Conservation (phyloP, 352 stramenopile species). For the Phytophthora palmivora region DNA sequence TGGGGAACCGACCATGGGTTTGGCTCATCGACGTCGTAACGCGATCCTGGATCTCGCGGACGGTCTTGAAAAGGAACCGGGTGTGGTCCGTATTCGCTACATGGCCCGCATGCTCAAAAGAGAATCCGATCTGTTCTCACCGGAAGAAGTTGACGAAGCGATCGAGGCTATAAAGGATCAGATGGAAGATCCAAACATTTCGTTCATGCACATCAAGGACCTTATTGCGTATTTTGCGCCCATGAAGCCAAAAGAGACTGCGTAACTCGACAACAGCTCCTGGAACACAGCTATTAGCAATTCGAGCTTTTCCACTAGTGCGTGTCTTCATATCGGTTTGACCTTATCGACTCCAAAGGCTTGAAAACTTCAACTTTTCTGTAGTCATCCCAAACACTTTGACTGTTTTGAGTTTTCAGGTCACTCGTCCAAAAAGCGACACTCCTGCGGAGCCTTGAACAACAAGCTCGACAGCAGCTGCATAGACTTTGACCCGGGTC, state of each 20-base stretch:
- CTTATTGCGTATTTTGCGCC: constrained; percentile 58
- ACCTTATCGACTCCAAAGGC: neutral
- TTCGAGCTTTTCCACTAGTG: neutral
- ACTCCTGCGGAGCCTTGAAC: constrained; percentile 15
- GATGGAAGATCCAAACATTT: constrained; percentile 41
- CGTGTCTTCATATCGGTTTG: neutral
- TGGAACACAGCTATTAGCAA: neutral
- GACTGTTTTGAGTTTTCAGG: constrained; percentile 7
- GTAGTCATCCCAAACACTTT: neutral
- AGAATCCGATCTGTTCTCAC: constrained; percentile 66
- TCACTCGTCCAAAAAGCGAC: constrained; percentile 9
- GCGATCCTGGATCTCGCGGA: constrained; percentile 62
- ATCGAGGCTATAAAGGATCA: constrained; percentile 50
- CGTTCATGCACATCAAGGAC: constrained; percentile 55
- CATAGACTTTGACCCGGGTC: constrained; percentile 38
- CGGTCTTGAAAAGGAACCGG: constrained; percentile 64
- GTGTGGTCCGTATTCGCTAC: constrained; percentile 61
- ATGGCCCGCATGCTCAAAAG: constrained; percentile 66
- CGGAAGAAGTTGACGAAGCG: constrained; percentile 62
- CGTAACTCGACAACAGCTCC: constrained; percentile 2
- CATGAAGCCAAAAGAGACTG: constrained; percentile 24
- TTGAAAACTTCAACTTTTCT: neutral
- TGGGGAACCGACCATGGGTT: constrained; percentile 57
- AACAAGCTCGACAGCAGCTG: constrained; percentile 26
- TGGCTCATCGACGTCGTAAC: constrained; percentile 60